Evolutionary conservation across 1,139 yeast species (phyloP).

Genomic region (Kodamaea ohmeri): DNA sequence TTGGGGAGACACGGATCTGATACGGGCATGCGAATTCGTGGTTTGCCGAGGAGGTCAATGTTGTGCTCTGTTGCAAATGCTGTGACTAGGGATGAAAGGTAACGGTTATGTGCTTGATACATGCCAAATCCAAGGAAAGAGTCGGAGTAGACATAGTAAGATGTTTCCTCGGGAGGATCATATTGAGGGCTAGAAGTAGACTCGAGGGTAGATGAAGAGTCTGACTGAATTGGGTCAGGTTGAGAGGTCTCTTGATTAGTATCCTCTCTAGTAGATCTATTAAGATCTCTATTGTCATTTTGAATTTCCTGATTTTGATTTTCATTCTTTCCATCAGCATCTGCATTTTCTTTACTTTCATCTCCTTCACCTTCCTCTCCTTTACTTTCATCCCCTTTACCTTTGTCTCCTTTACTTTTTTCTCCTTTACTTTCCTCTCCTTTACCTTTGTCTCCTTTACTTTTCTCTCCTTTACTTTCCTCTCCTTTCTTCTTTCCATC

Average conservation of each 20-base stretch:
- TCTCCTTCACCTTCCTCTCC: neutral
- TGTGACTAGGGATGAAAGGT: slow-evolving; percentile 36
- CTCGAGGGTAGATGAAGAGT: neutral
- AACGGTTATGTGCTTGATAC: slow-evolving; percentile 60
- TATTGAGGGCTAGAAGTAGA: neutral
- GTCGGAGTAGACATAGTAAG: slow-evolving; percentile 60
- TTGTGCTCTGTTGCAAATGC: slow-evolving; percentile 12
- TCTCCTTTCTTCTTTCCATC: neutral
- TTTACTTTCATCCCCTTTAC: neutral
- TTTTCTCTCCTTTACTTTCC: neutral
- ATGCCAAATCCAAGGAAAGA: slow-evolving; percentile 80
- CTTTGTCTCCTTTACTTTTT: neutral
- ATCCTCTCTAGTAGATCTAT: no score
- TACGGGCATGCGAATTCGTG: slow-evolving; percentile 26
- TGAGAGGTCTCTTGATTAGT: no score
- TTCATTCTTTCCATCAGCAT: no score
- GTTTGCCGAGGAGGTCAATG: slow-evolving; percentile 13
- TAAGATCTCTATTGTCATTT: no score
- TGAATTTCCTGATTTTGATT: no score
- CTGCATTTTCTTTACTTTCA: neutral
- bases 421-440: neutral
- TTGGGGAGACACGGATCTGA: slow-evolving; percentile 66
- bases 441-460: neutral
- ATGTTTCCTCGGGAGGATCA: slow-evolving; percentile 15
- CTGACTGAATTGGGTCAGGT: slow-evolving; percentile 2